Evolutionary conservation across 169 alveolate species (phyloP).

Genomic region (Perkinsus marinus): DNA sequence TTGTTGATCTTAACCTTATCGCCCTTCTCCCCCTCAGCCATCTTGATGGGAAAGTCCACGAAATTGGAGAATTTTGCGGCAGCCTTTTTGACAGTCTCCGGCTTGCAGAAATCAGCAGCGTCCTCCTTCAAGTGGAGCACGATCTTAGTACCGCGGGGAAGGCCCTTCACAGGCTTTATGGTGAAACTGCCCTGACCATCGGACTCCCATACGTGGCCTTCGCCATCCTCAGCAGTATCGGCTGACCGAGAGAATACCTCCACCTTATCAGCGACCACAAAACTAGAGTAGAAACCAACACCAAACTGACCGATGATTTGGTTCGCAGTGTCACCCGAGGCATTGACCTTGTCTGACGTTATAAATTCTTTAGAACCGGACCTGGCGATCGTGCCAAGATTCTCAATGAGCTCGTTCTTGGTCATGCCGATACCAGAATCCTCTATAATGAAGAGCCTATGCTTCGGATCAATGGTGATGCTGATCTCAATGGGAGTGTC

Average conservation of each 20-base stretch:
- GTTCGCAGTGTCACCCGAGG: constrained; percentile 33
- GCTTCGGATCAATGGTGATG: constrained; percentile 56
- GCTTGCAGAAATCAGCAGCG: constrained; percentile 56
- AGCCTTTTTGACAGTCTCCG: constrained; percentile 46
- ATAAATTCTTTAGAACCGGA: constrained; percentile 91
- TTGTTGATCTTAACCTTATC: constrained; percentile 49
- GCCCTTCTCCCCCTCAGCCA: constrained; percentile 36
- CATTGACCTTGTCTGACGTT: background rate
- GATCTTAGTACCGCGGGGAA: constrained; percentile 76
- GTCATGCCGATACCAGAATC: constrained; percentile 93
- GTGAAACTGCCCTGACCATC: constrained; percentile 50
- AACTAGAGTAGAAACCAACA: constrained; percentile 76
- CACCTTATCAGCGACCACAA: constrained; percentile 74
- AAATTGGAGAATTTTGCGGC: constrained; percentile 78
- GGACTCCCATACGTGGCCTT: constrained; percentile 55
- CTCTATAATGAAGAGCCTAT: constrained; percentile 51
- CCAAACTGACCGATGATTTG: constrained; percentile 79
- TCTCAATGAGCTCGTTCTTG: constrained; percentile 78
- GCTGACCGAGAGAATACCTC: constrained; percentile 54
- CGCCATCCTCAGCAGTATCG: constrained; percentile 63
- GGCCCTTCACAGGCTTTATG: constrained; percentile 25
- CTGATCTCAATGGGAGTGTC: constrained; percentile 36
- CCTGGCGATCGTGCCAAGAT: constrained; percentile 93
- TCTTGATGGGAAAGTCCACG: constrained; percentile 50
- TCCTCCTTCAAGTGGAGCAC: constrained; percentile 71